These are phyloP conservation scores for Prinsepia uniflora DNA, from an alignment of 306 rosid genomes.

Conservation along the genomic window DNA sequence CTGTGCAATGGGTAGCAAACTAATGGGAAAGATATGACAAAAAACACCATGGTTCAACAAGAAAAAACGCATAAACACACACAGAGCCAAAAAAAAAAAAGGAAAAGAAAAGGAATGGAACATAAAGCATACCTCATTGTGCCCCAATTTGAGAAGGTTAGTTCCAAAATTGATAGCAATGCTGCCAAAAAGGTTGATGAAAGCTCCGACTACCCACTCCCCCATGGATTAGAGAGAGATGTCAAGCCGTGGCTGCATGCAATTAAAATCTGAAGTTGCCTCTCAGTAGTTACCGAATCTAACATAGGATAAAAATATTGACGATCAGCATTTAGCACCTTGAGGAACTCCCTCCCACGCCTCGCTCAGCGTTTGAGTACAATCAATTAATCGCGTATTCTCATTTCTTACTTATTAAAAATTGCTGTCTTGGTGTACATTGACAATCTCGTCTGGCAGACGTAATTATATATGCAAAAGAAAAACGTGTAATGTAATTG, in stretches of 20 bases:
- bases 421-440: background rate
- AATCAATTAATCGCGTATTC: background rate
- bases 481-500: too few species aligned
- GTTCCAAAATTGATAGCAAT: constrained; percentile 95
- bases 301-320: constrained; percentile 9
- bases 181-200: constrained; percentile 95
- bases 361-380: constrained; percentile 5
- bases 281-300: constrained; percentile 16
- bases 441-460: background rate
- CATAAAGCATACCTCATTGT: constrained; percentile 60
- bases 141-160: constrained; percentile 94
- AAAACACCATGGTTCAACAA: background rate
- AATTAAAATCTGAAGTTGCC: constrained; percentile 29
- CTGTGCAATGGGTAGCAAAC: background rate
- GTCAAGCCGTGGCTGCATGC: constrained; percentile 43
- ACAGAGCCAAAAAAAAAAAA: background rate
- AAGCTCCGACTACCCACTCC: constrained; percentile 98
- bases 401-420: background rate
- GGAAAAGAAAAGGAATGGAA: background rate
- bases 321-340: constrained; percentile 5
- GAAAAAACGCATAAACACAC: background rate
- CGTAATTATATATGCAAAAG: background rate
- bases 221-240: constrained; percentile 62
- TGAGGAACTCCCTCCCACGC: constrained; percentile 15
- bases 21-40: background rate